These are phyloP conservation scores for Hemileccinum rubropunctum DNA, from an alignment of 768 basidiomycete genomes.

Conservation along the genomic window DNA sequence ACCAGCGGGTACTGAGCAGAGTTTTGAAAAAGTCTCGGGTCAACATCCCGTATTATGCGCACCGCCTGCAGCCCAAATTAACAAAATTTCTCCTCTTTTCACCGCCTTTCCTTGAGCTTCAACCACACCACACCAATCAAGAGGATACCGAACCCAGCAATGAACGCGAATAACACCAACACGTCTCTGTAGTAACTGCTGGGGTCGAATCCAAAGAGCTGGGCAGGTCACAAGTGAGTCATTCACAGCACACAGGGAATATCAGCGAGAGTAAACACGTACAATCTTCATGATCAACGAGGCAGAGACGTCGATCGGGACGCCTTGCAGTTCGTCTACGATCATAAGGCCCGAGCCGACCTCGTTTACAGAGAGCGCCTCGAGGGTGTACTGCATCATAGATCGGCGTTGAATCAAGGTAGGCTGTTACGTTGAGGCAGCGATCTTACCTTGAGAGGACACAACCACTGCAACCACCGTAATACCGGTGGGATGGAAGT, in stretches of 20 bases:
- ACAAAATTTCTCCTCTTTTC: slow-evolving; percentile 9
- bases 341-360: slow-evolving; percentile 88
- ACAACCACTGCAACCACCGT: slow-evolving; percentile 91
- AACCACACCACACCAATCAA: slow-evolving; percentile 80
- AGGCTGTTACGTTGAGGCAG: not conserved
- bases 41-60: too few species aligned
- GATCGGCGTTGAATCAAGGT: not conserved
- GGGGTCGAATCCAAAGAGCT: slow-evolving; percentile 85
- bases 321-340: slow-evolving; percentile 71
- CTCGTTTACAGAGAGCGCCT: slow-evolving; percentile 89
- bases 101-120: slow-evolving; percentile 75
- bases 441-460: slow-evolving; percentile 59
- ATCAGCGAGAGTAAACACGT: slow-evolving; percentile 21
- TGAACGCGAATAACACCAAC: slow-evolving; percentile 81
- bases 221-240: not conserved
- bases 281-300: slow-evolving; percentile 83
- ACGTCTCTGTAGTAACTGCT: slow-evolving; percentile 90
- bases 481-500: slow-evolving; percentile 83
- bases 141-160: slow-evolving; percentile 70
- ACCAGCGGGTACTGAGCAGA: too few species aligned
- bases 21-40: too few species aligned
- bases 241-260: not conserved
- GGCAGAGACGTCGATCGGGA: slow-evolving; percentile 79
- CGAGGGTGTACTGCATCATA: slow-evolving; percentile 51
- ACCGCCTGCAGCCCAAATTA: too few species aligned